Conservation (phyloP, 768 basidiomycete species). For the Jaapia argillacea region DNA sequence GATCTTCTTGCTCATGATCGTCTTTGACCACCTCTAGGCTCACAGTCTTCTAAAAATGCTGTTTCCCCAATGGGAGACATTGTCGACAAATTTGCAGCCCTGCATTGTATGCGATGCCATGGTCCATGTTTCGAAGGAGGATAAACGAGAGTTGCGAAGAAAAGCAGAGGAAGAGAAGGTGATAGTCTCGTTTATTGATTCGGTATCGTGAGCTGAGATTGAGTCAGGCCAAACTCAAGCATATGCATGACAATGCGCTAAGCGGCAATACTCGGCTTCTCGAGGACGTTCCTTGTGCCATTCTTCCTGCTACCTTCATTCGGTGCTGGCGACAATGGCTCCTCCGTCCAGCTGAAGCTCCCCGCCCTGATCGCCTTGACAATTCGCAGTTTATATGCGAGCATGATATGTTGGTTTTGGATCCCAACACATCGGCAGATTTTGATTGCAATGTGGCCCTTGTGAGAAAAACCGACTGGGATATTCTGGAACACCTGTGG, state of each 20-base stretch:
- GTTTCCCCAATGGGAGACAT: constrained; percentile 59
- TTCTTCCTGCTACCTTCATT: constrained; percentile 53
- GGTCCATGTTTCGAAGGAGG: constrained; percentile 45
- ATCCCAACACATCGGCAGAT: constrained; percentile 54
- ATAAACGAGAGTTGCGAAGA: constrained; percentile 50
- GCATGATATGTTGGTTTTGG: constrained; percentile 53
- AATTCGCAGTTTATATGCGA: constrained; percentile 57
- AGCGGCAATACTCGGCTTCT: constrained; percentile 34
- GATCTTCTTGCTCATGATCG: neutral
- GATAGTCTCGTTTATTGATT: neutral
- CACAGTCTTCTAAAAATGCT: constrained; percentile 39
- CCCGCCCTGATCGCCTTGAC: constrained; percentile 54
- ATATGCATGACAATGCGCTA: constrained; percentile 48
- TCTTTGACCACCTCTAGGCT: constrained; percentile 46
- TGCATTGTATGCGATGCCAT: constrained; percentile 59
- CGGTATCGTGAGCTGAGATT: neutral
- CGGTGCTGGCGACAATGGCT: constrained; percentile 67
- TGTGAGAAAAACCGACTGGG: constrained; percentile 59
- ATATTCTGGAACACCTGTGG: constrained; percentile 46
- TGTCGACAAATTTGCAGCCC: constrained; percentile 35
- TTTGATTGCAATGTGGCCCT: constrained; percentile 45
- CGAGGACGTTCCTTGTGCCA: constrained; percentile 41
- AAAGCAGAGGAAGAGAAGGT: constrained; percentile 79
- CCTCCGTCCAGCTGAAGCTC: constrained; percentile 37
- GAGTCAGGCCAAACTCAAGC: constrained; percentile 47